These are phyloP conservation scores for Paramecium tetraurelia DNA, from an alignment of 73 alveolate genomes.

Conservation along the genomic window DNA sequence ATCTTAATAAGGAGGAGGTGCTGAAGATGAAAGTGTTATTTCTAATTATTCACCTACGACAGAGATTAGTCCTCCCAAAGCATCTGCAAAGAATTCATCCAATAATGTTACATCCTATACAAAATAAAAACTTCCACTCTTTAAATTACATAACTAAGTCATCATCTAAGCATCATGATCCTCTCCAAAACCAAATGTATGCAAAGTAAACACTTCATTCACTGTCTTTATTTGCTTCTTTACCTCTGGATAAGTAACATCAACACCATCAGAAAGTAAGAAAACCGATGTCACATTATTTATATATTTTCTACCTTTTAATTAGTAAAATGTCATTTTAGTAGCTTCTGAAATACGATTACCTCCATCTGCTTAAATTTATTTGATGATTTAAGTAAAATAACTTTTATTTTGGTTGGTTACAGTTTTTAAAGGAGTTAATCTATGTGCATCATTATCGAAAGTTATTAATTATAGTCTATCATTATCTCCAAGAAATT, in stretches of 20 bases:
- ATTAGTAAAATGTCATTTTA: conserved; percentile 56
- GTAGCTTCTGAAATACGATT: conserved; percentile 69
- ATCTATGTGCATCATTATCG: background rate
- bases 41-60: background rate
- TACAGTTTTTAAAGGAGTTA: conserved; percentile 13
- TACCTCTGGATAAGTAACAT: background rate
- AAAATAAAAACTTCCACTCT: conserved; percentile 73
- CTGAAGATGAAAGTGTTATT: background rate
- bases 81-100: conserved; percentile 47
- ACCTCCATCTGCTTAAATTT: conserved; percentile 48
- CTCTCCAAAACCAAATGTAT: conserved; percentile 6
- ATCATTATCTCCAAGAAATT: conserved; percentile 57
- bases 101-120: conserved; percentile 14
- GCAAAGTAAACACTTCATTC: background rate
- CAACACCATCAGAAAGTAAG: conserved; percentile 76
- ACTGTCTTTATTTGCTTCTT: background rate
- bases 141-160: conserved; percentile 58
- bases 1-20: background rate
- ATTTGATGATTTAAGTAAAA: background rate
- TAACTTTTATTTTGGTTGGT: background rate
- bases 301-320: conserved; percentile 61
- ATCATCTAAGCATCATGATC: conserved; percentile 38
- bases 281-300: conserved; percentile 68
- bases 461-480: conserved; percentile 1
- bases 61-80: conserved; percentile 52